Percentiles rank a stretch among this genome's conserved stretches.
phyloP scores from a whole-genome alignment of 305 asterid species.

The Plantago lanceolata region DNA sequence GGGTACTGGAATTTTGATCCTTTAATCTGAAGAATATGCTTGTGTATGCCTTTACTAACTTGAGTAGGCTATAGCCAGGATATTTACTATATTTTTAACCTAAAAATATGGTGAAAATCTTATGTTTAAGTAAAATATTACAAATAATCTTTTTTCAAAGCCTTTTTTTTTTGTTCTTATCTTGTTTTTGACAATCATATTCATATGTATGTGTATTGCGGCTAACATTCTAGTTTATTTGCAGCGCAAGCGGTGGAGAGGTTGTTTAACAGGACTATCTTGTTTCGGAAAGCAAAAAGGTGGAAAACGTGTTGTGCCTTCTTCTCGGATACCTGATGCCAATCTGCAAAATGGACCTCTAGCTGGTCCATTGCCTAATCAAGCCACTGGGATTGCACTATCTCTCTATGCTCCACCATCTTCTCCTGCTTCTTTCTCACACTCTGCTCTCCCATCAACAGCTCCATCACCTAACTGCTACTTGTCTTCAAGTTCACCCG shows the following conservation, averaged over 20 bases:
- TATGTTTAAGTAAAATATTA: not conserved
- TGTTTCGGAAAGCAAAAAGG: conserved; percentile 88
- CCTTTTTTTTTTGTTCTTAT: not conserved
- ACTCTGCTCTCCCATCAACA: conserved; percentile 79
- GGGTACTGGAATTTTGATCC: conserved; percentile 5
- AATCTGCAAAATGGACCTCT: conserved; percentile 71
- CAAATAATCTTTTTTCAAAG: not conserved
- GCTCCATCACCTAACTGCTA: conserved; percentile 86
- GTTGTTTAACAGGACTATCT: conserved; percentile 80
- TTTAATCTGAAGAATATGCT: not conserved
- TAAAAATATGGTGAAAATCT: not conserved
- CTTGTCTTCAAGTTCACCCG: conserved; percentile 78
- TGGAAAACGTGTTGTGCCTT: conserved; percentile 86
- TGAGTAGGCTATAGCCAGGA: too few species aligned
- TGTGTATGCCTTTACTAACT: not conserved
- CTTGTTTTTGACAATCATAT: not conserved
- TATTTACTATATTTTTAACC: too few species aligned
- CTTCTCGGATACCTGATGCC: conserved; percentile 73
- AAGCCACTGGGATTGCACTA: conserved; percentile 45
- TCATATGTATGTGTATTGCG: not conserved
- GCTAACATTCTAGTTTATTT: conserved; percentile 25
- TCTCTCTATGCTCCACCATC: conserved; percentile 94
- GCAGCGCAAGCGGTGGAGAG: conserved; percentile 88
- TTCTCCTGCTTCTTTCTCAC: conserved; percentile 93
- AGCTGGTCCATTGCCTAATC: conserved; percentile 55